Evolutionary conservation across 169 alveolate genomes (phyloP).

Genomic region (Eimeria falciformis): DNA sequence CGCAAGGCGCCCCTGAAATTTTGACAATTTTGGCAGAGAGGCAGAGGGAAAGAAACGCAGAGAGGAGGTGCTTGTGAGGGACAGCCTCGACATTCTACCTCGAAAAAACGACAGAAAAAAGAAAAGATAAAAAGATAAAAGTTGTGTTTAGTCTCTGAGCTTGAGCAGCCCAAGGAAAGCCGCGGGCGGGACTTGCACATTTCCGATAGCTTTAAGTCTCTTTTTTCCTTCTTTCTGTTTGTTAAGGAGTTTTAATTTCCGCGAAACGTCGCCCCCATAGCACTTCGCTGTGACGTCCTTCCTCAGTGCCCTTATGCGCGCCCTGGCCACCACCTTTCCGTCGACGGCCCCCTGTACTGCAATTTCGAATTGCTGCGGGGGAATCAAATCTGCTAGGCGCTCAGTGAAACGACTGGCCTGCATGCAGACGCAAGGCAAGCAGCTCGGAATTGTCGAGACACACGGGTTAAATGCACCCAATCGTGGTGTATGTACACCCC

Average conservation of each 20-base stretch:
- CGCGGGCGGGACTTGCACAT: slow-evolving; percentile 65
- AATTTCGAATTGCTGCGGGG: slow-evolving; percentile 92
- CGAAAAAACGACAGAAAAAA: not conserved
- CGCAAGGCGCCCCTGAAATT: no score
- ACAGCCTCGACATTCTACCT: no score
- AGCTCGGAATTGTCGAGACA: not conserved
- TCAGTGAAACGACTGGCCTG: slow-evolving; percentile 67
- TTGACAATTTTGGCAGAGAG: not conserved
- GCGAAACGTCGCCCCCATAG: slow-evolving; percentile 96
- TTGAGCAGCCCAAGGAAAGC: slow-evolving; percentile 74
- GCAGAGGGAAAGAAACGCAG: not conserved
- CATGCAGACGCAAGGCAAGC: slow-evolving; percentile 14
- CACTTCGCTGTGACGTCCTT: slow-evolving; percentile 95
- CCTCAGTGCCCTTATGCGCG: slow-evolving; percentile 89
- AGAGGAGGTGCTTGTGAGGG: not conserved
- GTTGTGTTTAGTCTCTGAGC: slow-evolving; percentile 26
- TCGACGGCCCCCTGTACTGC: slow-evolving; percentile 91
- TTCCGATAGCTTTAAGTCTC: slow-evolving; percentile 68
- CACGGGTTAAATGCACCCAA: not conserved
- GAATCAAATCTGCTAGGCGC: slow-evolving; percentile 86
- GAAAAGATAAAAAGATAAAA: not conserved
- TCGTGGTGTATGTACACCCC: not conserved
- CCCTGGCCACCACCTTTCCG: slow-evolving; percentile 92
- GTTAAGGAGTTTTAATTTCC: slow-evolving; percentile 93
- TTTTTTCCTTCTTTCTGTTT: slow-evolving; percentile 91